Evolutionary conservation across 805 yeast genomes (phyloP).

Genomic region (Pichia phayaonensis): DNA sequence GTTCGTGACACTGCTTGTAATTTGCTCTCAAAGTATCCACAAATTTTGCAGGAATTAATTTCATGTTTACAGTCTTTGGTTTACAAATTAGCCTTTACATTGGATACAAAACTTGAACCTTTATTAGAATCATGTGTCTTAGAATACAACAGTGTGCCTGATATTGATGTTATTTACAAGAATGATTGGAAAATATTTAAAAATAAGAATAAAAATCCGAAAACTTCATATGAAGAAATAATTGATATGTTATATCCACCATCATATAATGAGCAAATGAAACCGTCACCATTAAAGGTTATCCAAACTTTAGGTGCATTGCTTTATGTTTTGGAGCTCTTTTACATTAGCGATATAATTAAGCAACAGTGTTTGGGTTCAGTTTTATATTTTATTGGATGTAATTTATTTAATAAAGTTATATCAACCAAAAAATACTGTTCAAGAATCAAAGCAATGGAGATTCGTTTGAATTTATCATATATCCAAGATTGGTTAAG

Average conservation of each 20-base stretch:
- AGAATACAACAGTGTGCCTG: conserved; percentile 77
- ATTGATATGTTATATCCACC: conserved; percentile 80
- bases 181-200: conserved; percentile 53
- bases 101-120: conserved; percentile 50
- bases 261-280: conserved; percentile 64
- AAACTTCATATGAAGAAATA: conserved; percentile 61
- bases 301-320: conserved; percentile 86
- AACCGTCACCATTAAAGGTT: conserved; percentile 81
- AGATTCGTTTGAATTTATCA: conserved; percentile 78
- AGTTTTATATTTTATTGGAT: conserved; percentile 71
- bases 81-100: conserved; percentile 58
- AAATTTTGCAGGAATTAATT: conserved; percentile 50
- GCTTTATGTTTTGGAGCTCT: conserved; percentile 74
- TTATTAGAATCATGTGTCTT: conserved; percentile 61
- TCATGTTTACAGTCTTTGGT: conserved; percentile 51
- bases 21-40: conserved; percentile 48
- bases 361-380: conserved; percentile 71
- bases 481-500: conserved; percentile 92
- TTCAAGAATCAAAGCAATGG: conserved; percentile 81
- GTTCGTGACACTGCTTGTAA: conserved; percentile 50
- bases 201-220: conserved; percentile 31
- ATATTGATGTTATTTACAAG: conserved; percentile 69
- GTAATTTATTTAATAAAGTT: conserved; percentile 65
- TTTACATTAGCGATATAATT: conserved; percentile 71
- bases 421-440: conserved; percentile 60